These are phyloP conservation scores for Ganoderma resinaceum DNA, from an alignment of 1,284 basidiomycete species.

Conservation along the genomic window DNA sequence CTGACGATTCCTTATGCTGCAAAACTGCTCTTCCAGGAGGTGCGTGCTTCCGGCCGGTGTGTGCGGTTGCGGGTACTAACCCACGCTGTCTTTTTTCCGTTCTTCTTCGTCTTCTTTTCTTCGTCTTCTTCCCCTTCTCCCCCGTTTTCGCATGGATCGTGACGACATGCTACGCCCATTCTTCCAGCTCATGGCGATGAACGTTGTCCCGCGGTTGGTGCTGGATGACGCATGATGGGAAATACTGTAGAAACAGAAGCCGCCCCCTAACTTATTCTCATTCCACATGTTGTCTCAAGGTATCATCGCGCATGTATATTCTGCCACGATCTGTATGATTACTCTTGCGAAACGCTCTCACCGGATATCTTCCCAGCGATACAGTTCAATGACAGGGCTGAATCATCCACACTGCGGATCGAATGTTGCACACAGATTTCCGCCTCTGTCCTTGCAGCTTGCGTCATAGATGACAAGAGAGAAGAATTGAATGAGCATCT, in stretches of 20 bases:
- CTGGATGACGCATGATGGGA: constrained; percentile 76
- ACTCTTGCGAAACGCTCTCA: not conserved
- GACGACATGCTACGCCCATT: not conserved
- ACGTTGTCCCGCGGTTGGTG: constrained; percentile 86
- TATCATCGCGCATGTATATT: constrained; percentile 23
- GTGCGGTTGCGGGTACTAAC: not conserved
- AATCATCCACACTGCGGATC: not conserved
- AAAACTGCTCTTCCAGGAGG: constrained; percentile 97
- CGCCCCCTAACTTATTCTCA: constrained; percentile 21
- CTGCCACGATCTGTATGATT: constrained; percentile 22
- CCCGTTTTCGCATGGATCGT: not conserved
- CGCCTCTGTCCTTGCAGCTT: not conserved
- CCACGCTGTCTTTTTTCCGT: not conserved
- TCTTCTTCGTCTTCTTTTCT: not conserved
- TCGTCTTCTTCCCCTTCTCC: not conserved
- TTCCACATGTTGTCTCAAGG: constrained; percentile 23
- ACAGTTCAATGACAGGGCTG: not conserved
- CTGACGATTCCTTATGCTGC: constrained; percentile 99
- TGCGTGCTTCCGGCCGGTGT: constrained; percentile 44
- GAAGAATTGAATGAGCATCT: constrained; percentile 1
- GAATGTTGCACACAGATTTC: not conserved
- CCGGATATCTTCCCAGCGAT: not conserved
- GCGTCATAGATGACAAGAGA: not conserved
- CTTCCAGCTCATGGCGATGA: constrained; percentile 90
- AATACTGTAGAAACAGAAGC: constrained; percentile 18